A percentile compares a stretch with the other conserved stretches of the same genome.
Evolutionary conservation across 768 basidiomycete genomes (phyloP).

Genomic region (Epithele typhae): DNA sequence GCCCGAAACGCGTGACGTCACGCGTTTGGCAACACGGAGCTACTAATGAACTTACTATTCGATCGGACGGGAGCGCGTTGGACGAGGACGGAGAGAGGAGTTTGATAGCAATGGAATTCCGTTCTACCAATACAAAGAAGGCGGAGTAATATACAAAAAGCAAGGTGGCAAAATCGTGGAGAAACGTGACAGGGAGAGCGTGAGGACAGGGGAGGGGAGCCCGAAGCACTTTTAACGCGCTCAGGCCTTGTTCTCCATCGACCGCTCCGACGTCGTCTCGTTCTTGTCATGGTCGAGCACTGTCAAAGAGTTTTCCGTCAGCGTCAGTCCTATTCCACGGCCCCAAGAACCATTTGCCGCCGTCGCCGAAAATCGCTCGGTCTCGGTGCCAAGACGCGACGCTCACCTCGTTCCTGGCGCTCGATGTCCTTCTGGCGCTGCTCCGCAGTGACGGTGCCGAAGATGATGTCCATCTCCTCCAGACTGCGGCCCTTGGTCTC

Average conservation of each 20-base stretch:
- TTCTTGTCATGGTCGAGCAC: constrained; percentile 17
- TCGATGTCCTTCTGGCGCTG: constrained; percentile 50
- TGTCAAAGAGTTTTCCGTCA: not conserved
- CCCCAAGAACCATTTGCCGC: too few species aligned
- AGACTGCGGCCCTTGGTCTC: constrained; percentile 39
- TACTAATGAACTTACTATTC: too few species aligned
- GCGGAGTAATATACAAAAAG: not conserved
- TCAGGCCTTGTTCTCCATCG: constrained; percentile 16
- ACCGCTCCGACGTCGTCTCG: constrained; percentile 20
- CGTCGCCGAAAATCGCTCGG: not conserved
- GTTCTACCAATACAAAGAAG: too few species aligned
- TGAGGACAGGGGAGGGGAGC: not conserved
- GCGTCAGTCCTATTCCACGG: not conserved
- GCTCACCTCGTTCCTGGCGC: constrained; percentile 35
- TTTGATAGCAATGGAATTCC: not conserved
- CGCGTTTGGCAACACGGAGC: not conserved
- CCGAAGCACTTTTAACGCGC: not conserved
- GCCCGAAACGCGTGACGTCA: constrained; percentile 1
- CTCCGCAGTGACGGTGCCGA: constrained; percentile 54
- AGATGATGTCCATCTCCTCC: constrained; percentile 55
- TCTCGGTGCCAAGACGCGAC: not conserved
- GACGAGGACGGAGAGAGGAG: too few species aligned
- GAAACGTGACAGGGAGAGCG: not conserved
- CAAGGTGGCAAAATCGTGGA: not conserved
- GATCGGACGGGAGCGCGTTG: too few species aligned